phyloP scores from a whole-genome alignment of 2,329 filamentous ascomycete species.

The Fusarium sp. region DNA sequence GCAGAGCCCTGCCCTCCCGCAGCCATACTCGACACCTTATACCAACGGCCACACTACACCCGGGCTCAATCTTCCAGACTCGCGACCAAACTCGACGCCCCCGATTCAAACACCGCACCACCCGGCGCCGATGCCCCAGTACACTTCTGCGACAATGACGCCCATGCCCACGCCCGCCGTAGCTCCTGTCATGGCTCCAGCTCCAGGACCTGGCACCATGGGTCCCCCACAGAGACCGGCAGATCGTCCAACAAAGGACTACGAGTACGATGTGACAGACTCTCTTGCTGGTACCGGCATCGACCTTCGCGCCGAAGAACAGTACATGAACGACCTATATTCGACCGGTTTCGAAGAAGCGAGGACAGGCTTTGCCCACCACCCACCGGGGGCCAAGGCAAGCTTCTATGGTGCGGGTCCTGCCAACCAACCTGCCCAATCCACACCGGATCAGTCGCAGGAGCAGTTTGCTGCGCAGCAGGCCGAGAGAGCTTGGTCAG shows the following conservation, averaged over 20 bases:
- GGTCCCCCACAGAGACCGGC: conserved; percentile 73
- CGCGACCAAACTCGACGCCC: conserved; percentile 52
- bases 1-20: conserved; percentile 52
- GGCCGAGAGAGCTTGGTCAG: conserved; percentile 76
- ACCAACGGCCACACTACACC: conserved; percentile 57
- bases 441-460: conserved; percentile 64
- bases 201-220: conserved; percentile 60
- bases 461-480: conserved; percentile 77
- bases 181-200: conserved; percentile 43
- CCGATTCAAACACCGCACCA: conserved; percentile 53
- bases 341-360: conserved; percentile 67
- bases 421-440: conserved; percentile 74
- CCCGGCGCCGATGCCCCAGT: conserved; percentile 45
- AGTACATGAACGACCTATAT: conserved; percentile 80
- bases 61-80: conserved; percentile 55
- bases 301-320: conserved; percentile 89
- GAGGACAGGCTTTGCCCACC: conserved; percentile 65
- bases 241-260: conserved; percentile 74
- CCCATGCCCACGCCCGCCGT: conserved; percentile 47
- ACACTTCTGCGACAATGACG: conserved; percentile 45
- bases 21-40: conserved; percentile 56
- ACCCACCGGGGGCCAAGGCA: conserved; percentile 68
- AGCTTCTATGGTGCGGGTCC: conserved; percentile 77
- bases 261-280: conserved; percentile 84
- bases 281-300: conserved; percentile 88